phyloP scores from a whole-genome alignment of 2,329 filamentous ascomycete species.

The Diplodia mutila region DNA sequence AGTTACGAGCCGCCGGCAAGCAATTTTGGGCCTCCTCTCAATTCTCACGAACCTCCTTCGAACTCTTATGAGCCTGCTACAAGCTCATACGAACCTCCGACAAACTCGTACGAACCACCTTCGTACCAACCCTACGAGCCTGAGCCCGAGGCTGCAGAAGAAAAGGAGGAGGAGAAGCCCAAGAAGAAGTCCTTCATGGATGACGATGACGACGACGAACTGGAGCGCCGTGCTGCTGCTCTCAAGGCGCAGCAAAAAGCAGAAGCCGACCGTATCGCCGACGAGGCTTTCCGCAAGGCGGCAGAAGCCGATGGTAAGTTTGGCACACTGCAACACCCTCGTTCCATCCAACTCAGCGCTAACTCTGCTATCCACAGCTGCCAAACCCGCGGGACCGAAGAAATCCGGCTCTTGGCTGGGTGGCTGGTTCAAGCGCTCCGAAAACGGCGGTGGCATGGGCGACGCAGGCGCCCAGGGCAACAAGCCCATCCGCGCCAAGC shows the following conservation, averaged over 20 bases:
- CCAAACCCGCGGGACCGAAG: conserved; percentile 54
- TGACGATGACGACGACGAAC: conserved; percentile 74
- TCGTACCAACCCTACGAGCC: conserved; percentile 56
- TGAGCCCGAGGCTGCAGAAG: conserved; percentile 56
- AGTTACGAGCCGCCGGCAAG: conserved; percentile 34
- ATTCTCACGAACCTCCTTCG: conserved; percentile 32
- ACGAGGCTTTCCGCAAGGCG: conserved; percentile 82
- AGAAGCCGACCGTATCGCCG: conserved; percentile 70
- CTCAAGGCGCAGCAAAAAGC: conserved; percentile 61
- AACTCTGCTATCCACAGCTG: conserved; percentile 52
- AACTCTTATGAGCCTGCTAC: conserved; percentile 33
- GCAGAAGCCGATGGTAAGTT: conserved; percentile 68
- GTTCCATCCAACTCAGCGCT: background rate
- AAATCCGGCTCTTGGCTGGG: conserved; percentile 76
- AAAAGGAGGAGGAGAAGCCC: conserved; percentile 55
- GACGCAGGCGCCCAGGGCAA: conserved; percentile 42
- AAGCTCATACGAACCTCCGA: conserved; percentile 35
- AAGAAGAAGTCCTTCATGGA: conserved; percentile 83
- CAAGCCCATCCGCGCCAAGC: conserved; percentile 83
- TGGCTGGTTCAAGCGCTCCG: conserved; percentile 78
- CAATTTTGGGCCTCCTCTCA: conserved; percentile 27
- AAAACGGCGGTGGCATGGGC: conserved; percentile 56
- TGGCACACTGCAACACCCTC: background rate
- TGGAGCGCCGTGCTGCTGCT: conserved; percentile 56
- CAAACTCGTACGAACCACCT: conserved; percentile 60